Base-by-base conservation (phyloP, 305 asterid species). In the Plantago coronopus region DNA sequence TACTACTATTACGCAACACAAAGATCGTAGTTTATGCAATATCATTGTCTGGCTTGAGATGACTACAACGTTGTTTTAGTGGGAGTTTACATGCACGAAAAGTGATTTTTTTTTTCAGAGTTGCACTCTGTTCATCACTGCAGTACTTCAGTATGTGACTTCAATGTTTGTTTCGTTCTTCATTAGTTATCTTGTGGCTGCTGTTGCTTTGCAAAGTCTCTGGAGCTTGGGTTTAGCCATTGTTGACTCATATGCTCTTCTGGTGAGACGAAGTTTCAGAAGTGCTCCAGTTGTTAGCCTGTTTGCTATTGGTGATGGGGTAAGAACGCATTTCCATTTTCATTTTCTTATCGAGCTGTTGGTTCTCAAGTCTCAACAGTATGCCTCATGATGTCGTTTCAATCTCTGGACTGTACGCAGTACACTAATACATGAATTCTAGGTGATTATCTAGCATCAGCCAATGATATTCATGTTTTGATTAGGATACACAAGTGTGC, bases 291-390 rank as follows among this genome's bases (percentile, higher is more conserved):
- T 79, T 49, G 74, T 91, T 73, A 68, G 89, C 74, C 60, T 84
- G 59, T 91, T 88, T 47, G 77, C 95, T 68, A 70, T 91, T 56
- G 96, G 97, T 43, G 98, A 93, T 76, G 96, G 88, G 91, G 98
- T 93, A 83, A 82, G 95, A 57, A 44, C 29, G 56, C 31, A 2
- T 7, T 54, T 51, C 66, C 47, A 58, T 27, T 48, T 34, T 51
- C 5, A 16, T 47, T 34, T 34, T 34, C 13, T 34, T 51, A 51
- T 51, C 9, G 12, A 7, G 6, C 29, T 22, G 57, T 53, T 25
- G 17, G 38, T 51, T 4, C 16, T 17, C 38, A 9, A 23, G n/a
- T n/a, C n/a, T n/a, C n/a, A n/a, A 18, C 13, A 13, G 38, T 4
- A 51, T 22, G 37, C 25, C 40, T 34, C 8, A 6, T 34, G 40